A percentile compares a stretch with the other conserved stretches of the same genome.
These are phyloP conservation scores for Canavalia ensiformis DNA, from an alignment of 306 rosid genomes.

Conservation along the genomic window DNA sequence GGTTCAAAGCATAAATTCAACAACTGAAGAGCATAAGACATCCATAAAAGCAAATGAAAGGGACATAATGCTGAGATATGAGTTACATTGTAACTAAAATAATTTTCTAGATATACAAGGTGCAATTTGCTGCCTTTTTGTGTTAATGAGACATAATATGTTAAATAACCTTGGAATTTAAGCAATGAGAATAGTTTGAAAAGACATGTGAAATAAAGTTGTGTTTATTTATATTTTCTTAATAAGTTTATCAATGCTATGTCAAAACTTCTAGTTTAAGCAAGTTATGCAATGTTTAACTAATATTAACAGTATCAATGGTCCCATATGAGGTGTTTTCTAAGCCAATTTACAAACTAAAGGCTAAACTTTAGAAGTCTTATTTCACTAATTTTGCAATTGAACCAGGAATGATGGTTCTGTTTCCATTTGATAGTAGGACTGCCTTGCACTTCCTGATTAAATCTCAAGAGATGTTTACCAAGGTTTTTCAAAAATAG, in stretches of 20 bases:
- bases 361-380: neutral
- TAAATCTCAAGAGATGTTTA: neutral
- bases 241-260: slow-evolving; percentile 14
- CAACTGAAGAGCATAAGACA: slow-evolving; percentile 33
- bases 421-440: slow-evolving; percentile 14
- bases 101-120: slow-evolving; percentile 23
- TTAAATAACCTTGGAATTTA: neutral
- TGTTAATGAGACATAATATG: slow-evolving; percentile 11
- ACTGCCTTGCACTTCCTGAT: neutral
- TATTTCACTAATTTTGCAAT: slow-evolving; percentile 31
- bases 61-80: slow-evolving; percentile 20
- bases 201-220: neutral
- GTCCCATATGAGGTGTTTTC: neutral
- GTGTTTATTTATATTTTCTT: slow-evolving; percentile 7
- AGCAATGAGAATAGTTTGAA: neutral
- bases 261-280: slow-evolving; percentile 34
- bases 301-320: neutral
- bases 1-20: slow-evolving; percentile 43
- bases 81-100: neutral
- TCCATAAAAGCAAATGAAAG: slow-evolving; percentile 41
- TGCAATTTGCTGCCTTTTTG: neutral
- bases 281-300: slow-evolving; percentile 3
- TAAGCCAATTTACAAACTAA: slow-evolving; percentile 19
- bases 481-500: neutral
- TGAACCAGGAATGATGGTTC: slow-evolving; percentile 26